These are phyloP conservation scores for Termitomyces sp. DNA, from an alignment of 768 basidiomycete genomes.

Conservation along the genomic window DNA sequence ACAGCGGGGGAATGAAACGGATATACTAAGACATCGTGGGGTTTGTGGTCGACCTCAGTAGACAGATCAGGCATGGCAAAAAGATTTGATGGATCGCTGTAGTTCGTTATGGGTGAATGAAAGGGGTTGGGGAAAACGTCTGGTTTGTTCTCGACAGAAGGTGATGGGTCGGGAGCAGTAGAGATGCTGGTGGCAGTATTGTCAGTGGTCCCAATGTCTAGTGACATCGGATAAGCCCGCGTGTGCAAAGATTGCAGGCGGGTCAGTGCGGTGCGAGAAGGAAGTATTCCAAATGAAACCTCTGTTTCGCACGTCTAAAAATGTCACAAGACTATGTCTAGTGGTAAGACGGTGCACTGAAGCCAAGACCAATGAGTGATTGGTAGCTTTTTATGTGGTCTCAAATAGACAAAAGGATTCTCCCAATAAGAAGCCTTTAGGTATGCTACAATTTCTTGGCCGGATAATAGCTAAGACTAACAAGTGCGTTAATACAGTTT, in stretches of 20 bases:
- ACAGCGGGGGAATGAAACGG: constrained; percentile 38
- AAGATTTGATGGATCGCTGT: constrained; percentile 26
- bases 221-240: constrained; percentile 2
- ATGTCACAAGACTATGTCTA: constrained; percentile 7
- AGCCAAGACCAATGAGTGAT: neutral
- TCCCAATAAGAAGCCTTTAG: neutral
- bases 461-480: neutral
- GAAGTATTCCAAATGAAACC: constrained; percentile 13
- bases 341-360: neutral
- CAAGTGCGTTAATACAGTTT: neutral
- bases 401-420: neutral
- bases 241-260: neutral
- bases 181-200: neutral
- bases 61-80: constrained; percentile 27
- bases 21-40: constrained; percentile 30
- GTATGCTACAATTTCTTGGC: neutral
- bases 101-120: constrained; percentile 17
- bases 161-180: constrained; percentile 4
- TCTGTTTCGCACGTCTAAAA: constrained; percentile 17
- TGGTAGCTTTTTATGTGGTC: neutral
- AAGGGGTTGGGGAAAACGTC: constrained; percentile 7
- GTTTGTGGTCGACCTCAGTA: constrained; percentile 9
- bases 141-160: constrained; percentile 4
- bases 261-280: constrained; percentile 3
- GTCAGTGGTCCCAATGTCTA: constrained; percentile 2